Conservation (phyloP, 345 rosid species). For the Trapa bicornis region DNA sequence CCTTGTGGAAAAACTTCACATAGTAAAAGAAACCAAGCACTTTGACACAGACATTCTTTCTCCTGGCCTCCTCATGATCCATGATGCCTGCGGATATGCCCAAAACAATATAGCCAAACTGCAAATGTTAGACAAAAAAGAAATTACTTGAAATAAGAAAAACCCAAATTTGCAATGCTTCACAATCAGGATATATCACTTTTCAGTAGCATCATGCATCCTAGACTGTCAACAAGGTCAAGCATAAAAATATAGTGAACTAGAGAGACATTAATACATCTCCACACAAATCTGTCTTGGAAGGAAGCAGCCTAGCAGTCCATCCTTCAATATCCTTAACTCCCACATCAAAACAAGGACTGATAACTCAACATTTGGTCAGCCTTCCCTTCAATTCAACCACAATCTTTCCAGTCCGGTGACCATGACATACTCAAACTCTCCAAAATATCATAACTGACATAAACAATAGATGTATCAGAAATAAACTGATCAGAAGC, state of each 20-base stretch:
- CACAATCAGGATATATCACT: background rate
- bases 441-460: constrained; percentile 11
- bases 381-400: constrained; percentile 16
- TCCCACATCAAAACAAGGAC: constrained; percentile 16
- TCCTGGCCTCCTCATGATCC: constrained; percentile 22
- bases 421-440: constrained; percentile 14
- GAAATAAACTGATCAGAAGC: background rate
- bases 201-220: background rate
- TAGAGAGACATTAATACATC: background rate
- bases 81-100: constrained; percentile 21
- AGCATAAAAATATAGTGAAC: background rate
- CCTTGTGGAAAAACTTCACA: background rate
- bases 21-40: constrained; percentile 16
- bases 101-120: constrained; percentile 20
- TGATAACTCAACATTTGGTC: constrained; percentile 18
- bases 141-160: background rate
- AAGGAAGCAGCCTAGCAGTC: constrained; percentile 20
- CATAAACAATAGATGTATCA: background rate
- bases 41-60: constrained; percentile 12
- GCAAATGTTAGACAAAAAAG: background rate
- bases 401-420: constrained; percentile 17
- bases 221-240: background rate
- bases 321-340: constrained; percentile 19
- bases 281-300: constrained; percentile 11
- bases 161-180: background rate